Base-by-base conservation (phyloP, 768 basidiomycete species). In the Baorangia bicolor region DNA sequence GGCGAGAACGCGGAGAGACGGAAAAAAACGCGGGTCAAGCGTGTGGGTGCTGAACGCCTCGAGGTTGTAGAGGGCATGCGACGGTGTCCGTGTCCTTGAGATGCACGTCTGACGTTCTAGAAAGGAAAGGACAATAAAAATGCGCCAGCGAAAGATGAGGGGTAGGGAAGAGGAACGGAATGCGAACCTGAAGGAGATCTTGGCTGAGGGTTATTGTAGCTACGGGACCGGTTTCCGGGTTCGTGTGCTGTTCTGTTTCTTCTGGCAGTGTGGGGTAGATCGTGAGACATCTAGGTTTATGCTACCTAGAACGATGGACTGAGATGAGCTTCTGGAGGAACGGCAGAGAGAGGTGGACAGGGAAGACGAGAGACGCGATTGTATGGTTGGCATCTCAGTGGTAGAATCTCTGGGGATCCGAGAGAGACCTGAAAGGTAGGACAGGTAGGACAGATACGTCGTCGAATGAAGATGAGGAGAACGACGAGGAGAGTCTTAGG, bases 141-240 rank as follows among this genome's bases (percentile, higher is more conserved):
- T n/a, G n/a, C n/a, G n/a, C n/a, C n/a, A n/a, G n/a, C n/a, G n/a
- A n/a, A n/a, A n/a, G n/a, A n/a, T n/a, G 35, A 47, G 13, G 38
- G 20, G n/a, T 14, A 35, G n/a, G 18, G 14, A 34, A 21, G 16
- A 53, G 16, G 38, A 39, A 49, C 4, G 5, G 13, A 18, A 49
- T 35, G 20, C 61, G 7, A 52, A 70, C 68, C 68, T 69, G 68
- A 45, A 50, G 51, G 27, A 69, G 61, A 40, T 68, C 66, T 55
- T 67, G 68, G 34, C 67, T 69, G 13, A 49, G 42, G 5, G 67
- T 69, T n/a, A 62, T 42, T 8, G 39, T 64, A 13, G 57, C 49
- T 7, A 4, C 27, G 18, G 54, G 30, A 5, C n/a, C 59, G 14
- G 30, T 30, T 21, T 59, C 63, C 2, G 41, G 39, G 16, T 56